phyloP scores from a whole-genome alignment of 1,139 yeast genomes.

The Saccharomyces hybrid region DNA sequence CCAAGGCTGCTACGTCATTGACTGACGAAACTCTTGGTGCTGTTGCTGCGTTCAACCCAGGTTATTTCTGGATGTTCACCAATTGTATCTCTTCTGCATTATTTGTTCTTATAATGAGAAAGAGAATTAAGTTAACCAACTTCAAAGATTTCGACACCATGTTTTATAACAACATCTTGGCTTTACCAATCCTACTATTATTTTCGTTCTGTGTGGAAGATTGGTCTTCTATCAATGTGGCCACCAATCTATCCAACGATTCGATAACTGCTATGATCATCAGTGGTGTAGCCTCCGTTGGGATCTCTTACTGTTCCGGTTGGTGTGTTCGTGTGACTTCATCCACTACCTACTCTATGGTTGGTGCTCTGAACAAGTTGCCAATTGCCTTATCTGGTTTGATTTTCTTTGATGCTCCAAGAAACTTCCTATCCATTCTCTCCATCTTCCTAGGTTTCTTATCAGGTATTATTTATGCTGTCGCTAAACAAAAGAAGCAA shows the following conservation, averaged over 20 bases:
- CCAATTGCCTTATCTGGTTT: slow-evolving; percentile 95
- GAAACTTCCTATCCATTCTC: slow-evolving; percentile 82
- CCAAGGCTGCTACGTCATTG: slow-evolving; percentile 17
- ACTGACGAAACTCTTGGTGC: slow-evolving; percentile 32
- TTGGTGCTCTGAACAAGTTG: slow-evolving; percentile 95
- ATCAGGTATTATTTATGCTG: slow-evolving; percentile 92
- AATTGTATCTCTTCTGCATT: slow-evolving; percentile 93
- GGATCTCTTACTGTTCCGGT: slow-evolving; percentile 96
- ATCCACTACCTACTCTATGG: slow-evolving; percentile 97
- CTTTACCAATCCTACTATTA: slow-evolving; percentile 77
- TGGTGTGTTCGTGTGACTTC: slow-evolving; percentile 99
- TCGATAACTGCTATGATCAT: slow-evolving; percentile 80
- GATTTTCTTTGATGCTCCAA: slow-evolving; percentile 88
- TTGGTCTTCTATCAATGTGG: slow-evolving; percentile 79
- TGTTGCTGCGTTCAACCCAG: slow-evolving; percentile 53
- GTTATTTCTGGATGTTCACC: slow-evolving; percentile 93
- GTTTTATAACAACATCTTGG: slow-evolving; percentile 91
- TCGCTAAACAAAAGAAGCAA: slow-evolving; percentile 71
- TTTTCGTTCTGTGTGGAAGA: slow-evolving; percentile 78
- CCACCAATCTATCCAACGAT: slow-evolving; percentile 62
- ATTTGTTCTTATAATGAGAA: slow-evolving; percentile 89
- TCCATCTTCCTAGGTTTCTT: slow-evolving; percentile 88
- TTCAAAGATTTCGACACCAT: slow-evolving; percentile 97
- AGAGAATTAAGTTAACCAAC: slow-evolving; percentile 92
- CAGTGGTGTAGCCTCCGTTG: slow-evolving; percentile 90